Evolutionary conservation across 2,329 filamentous ascomycete species (phyloP).

Genomic region (Talaromyces sp.): DNA sequence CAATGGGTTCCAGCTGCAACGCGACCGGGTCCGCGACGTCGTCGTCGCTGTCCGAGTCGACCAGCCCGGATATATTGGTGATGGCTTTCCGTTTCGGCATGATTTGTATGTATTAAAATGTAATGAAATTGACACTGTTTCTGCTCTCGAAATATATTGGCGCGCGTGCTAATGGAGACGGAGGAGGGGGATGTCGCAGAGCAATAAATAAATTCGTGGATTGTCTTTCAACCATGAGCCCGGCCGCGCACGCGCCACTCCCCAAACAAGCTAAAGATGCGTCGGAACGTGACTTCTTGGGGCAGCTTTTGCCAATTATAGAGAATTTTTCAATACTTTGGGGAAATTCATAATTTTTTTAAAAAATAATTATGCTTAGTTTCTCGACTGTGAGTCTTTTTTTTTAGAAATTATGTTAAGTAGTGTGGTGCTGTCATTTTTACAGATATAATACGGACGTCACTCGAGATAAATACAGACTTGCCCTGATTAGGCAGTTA

Average conservation of each 20-base stretch:
- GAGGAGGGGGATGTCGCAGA: not conserved
- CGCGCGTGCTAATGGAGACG: not conserved
- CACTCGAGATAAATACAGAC: not conserved
- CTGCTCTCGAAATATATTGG: constrained; percentile 1
- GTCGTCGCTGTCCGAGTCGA: constrained; percentile 44
- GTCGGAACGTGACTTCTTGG: not conserved
- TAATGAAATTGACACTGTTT: not conserved
- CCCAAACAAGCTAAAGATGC: not conserved
- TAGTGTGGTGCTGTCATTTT: no score
- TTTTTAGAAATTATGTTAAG: no score
- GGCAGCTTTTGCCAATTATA: not conserved
- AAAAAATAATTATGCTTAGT: no score
- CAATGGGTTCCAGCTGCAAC: constrained; percentile 18
- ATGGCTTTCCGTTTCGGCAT: constrained; percentile 39
- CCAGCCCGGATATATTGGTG: constrained; percentile 39
- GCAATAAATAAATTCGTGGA: not conserved
- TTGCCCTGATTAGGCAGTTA: not conserved
- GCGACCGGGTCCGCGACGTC: constrained; percentile 22
- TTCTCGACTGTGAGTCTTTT: no score
- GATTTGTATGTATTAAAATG: not conserved
- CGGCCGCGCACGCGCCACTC: constrained; percentile 1
- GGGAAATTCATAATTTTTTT: no score
- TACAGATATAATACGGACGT: not conserved
- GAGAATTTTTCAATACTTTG: no score
- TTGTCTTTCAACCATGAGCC: not conserved